Evolutionary conservation across 2,329 filamentous ascomycete species (phyloP), one percentile per base, ranked within the genome.

Genomic region (Hymenoscyphus salicellus): DNA sequence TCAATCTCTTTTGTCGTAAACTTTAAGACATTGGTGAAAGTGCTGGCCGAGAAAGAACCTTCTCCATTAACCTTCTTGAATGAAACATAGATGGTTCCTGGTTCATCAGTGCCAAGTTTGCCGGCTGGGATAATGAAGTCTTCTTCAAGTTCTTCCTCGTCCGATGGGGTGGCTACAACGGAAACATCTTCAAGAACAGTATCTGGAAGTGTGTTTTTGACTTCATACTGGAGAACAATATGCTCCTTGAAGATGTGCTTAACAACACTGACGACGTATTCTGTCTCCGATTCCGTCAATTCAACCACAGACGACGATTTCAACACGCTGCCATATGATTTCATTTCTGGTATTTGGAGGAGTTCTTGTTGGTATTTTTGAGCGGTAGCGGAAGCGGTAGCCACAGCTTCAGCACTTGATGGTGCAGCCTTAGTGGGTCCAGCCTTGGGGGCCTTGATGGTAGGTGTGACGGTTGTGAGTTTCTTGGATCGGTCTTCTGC

Each of bases 161-260:
- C 90, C 1, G 88, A 81, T 4, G 93, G 92, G 0, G 89, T 89
- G 33, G 90, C 90, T 20, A 93, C 85, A 46, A 97, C 87, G 0
- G 91, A 92, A 17, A 96, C 92, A 68, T 96, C 92, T 76, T 97
- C 92, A 38, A 98, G 83, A 32, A 99, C 86, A 17, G 93, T 96
- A 66, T 93, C 92, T 14, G 92, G 89, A 11, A 99, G 84, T 2
- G 95, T 99, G 82, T 99, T 99, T 84, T 96, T 98, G 77, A 99
- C 88, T 76, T 98, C 92, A 78, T 95, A 99, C 76, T 99, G 95
- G 62, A 99, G 81, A 38, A 99, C 94, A 74, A 99, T 83, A 75
- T 98, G 92, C 77, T 97, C 92, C 80, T 96, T 96, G 88, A 97
- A 99, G 74, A 99, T 88, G 77, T 99, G 95, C 83, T 99, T 99